A percentile compares a stretch with the other conserved stretches of the same genome.
These are phyloP conservation scores for Betula pendula DNA, from an alignment of 306 rosid genomes.

Conservation along the genomic window DNA sequence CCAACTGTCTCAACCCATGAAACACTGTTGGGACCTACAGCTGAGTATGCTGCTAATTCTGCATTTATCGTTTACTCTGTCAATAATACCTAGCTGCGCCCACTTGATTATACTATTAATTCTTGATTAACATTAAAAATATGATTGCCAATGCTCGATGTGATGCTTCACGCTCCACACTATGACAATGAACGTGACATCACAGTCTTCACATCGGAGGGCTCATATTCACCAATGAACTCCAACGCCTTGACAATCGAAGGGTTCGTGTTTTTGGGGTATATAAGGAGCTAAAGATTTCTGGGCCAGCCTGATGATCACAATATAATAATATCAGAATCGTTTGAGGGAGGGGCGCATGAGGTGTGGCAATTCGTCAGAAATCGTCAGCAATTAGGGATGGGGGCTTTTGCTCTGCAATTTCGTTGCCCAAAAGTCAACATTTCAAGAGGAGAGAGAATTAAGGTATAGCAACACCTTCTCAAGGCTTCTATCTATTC, in stretches of 20 bases:
- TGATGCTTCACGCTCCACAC: background rate
- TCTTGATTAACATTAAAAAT: background rate
- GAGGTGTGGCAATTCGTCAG: conserved; percentile 20
- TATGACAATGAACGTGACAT: conserved; percentile 15
- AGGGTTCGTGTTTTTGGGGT: background rate
- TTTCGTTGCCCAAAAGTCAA: conserved; percentile 46
- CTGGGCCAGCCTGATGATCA: conserved; percentile 14
- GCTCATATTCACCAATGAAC: background rate
- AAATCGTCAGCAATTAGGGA: conserved; percentile 34
- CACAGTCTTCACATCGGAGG: conserved; percentile 1
- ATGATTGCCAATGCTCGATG: background rate
- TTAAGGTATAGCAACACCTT: background rate
- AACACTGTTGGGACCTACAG: conserved; percentile 48
- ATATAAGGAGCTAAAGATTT: conserved; percentile 2
- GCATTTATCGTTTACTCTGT: conserved; percentile 40
- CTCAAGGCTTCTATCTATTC: conserved; percentile 46
- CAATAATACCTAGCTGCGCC: conserved; percentile 40
- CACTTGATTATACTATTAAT: background rate
- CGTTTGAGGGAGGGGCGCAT: background rate
- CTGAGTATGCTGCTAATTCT: conserved; percentile 25
- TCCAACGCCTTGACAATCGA: background rate
- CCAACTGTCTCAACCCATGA: conserved; percentile 49
- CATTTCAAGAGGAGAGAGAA: conserved; percentile 23
- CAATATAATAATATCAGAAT: background rate
- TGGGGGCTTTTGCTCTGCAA: conserved; percentile 29